Base-by-base conservation (phyloP, 2,329 filamentous ascomycete species). In the Juglanconis juglandina region DNA sequence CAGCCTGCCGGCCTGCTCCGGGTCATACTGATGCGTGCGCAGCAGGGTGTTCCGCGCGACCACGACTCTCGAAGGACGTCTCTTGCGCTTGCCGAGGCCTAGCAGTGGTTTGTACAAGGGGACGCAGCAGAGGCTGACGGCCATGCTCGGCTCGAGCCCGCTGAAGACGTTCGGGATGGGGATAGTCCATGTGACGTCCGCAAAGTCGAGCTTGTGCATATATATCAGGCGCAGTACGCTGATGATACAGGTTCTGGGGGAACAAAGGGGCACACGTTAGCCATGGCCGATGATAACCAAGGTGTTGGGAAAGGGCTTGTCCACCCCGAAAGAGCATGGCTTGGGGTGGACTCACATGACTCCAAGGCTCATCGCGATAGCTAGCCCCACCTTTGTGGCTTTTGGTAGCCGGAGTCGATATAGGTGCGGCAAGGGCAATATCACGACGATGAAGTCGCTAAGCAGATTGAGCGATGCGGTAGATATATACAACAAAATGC, bases 81-180 rank as follows among this genome's bases (percentile, higher is more conserved):
- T 42, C 13, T 32, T 32, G 14, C 52, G 52, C 41, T 33, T 54
- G 30, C 52, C 9, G 1, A 35, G 68, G 33, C 63, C 70, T 5
- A 79, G 67, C 8, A 79, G 67, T 5, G 77, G 75, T 1, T 75
- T 72, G 42, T 77, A 66, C 17, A 76, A 67, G 1, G 76, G 75
- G 32, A 77, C 66, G 55, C 74, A 78, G 37, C 72, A 71, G 13
- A 75, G 65, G 5, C 69, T 72, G 10, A 78, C 69, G 47, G 69
- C 74, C 37, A 78, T 66, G 53, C 69, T 70, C 7, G 74, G 75
- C 63, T 78, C 76, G 68, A 72, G 14, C 14, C 68, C 70, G 9
- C 69, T 71, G 63, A 75, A 76, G 57, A 77, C 66, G 50, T 69
- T 70, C 10, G 75, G 70, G 5, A 64, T 63, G 32, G 71, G 68